Conservation (phyloP, 192 early-diverging fungal species). For the Backusella macrospora region DNA sequence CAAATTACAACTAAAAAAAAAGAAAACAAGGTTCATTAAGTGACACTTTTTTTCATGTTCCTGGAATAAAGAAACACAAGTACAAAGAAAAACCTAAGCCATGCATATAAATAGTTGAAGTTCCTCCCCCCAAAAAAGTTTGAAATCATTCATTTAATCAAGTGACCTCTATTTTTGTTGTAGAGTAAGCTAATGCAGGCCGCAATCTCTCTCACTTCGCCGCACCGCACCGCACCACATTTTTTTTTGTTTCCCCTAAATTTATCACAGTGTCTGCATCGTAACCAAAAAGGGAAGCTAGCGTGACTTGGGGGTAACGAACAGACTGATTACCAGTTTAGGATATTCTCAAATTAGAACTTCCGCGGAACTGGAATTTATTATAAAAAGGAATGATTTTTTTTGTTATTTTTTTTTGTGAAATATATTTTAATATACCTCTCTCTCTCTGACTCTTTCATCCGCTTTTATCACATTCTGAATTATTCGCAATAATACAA, state of each 20-base stretch:
- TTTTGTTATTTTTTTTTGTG: slow-evolving; percentile 2
- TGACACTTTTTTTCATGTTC: slow-evolving; percentile 1
- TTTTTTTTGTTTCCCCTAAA: background rate
- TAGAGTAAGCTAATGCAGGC: slow-evolving; percentile 1
- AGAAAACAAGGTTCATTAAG: background rate
- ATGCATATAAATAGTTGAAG: slow-evolving; percentile 8
- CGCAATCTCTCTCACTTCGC: background rate
- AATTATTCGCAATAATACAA: no score
- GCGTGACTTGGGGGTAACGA: slow-evolving; percentile 13
- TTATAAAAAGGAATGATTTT: slow-evolving; percentile 17
- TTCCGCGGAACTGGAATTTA: slow-evolving; percentile 17
- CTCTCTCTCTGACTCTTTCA: background rate
- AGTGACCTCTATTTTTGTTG: background rate
- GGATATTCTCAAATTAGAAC: background rate
- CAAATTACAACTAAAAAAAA: background rate
- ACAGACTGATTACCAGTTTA: slow-evolving; percentile 7
- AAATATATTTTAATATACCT: slow-evolving; percentile 17
- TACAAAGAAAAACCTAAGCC: background rate
- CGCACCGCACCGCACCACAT: background rate
- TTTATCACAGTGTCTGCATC: slow-evolving; percentile 3
- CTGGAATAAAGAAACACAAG: background rate
- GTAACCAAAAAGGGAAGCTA: background rate
- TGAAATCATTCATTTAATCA: slow-evolving; percentile 5
- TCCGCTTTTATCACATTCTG: background rate
- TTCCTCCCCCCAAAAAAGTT: background rate